Conservation (phyloP, 805 yeast species). For the Monosporozyma servazzii region DNA sequence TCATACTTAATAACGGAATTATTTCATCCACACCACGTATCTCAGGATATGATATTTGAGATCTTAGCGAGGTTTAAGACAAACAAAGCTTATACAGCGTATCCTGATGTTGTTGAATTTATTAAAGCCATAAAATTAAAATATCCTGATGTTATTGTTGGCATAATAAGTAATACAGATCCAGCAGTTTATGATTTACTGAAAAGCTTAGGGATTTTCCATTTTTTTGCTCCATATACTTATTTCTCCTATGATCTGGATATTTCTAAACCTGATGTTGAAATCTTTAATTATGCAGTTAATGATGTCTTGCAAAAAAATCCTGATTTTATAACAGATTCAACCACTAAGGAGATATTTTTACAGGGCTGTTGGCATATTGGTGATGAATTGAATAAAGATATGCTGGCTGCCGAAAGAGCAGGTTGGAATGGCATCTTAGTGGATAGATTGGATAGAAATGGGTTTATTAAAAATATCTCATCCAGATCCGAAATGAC, state of each 20-base stretch:
- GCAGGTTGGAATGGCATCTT: constrained; percentile 58
- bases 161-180: constrained; percentile 57
- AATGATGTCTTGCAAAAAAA: constrained; percentile 20
- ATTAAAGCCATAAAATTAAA: constrained; percentile 28
- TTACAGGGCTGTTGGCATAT: constrained; percentile 46
- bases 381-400: constrained; percentile 54
- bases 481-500: constrained; percentile 5
- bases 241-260: constrained; percentile 53
- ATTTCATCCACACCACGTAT: constrained; percentile 30
- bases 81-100: constrained; percentile 42
- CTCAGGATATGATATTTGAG: constrained; percentile 35
- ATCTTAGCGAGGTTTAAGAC: constrained; percentile 43
- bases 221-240: constrained; percentile 34
- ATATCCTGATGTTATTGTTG: constrained; percentile 30
- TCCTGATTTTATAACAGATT: constrained; percentile 11
- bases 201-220: constrained; percentile 36
- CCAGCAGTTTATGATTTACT: constrained; percentile 40
- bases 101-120: constrained; percentile 44
- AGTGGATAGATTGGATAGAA: constrained; percentile 37
- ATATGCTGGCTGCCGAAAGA: constrained; percentile 40
- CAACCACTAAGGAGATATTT: not conserved
- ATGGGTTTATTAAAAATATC: constrained; percentile 17
- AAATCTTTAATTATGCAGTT: constrained; percentile 37
- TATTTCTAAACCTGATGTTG: constrained; percentile 41
- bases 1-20: constrained; percentile 36